Conservation (phyloP, 2,329 filamentous ascomycete genomes). For the Penicillium italicum region DNA sequence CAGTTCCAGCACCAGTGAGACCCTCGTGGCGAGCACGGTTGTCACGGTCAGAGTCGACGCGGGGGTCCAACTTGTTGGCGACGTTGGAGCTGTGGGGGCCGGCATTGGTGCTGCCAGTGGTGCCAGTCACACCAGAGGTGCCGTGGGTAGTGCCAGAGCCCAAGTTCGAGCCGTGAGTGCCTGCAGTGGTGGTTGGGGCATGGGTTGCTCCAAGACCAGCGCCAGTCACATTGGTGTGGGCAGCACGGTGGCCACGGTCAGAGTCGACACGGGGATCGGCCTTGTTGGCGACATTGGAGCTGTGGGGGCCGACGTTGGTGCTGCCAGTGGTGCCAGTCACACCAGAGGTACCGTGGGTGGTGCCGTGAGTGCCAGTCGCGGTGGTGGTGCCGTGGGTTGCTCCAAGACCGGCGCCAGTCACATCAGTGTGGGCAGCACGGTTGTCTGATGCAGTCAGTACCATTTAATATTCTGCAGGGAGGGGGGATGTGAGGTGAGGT, state of each 20-base stretch:
- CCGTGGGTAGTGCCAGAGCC: not conserved
- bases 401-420: not conserved
- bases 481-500: not conserved
- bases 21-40: not conserved
- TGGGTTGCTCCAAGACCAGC: not conserved
- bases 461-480: not conserved
- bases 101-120: slow-evolving; percentile 1
- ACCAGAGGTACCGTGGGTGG: not conserved
- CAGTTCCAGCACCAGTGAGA: not conserved
- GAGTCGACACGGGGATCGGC: slow-evolving; percentile 35
- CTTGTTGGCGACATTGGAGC: slow-evolving; percentile 33
- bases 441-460: not conserved
- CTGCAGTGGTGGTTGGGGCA: not conserved
- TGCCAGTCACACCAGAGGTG: not conserved
- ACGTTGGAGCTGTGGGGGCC: slow-evolving; percentile 23
- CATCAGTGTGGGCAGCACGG: slow-evolving; percentile 8
- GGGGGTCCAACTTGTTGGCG: slow-evolving; percentile 18
- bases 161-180: slow-evolving; percentile 2
- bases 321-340: not conserved
- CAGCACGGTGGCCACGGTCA: slow-evolving; percentile 32
- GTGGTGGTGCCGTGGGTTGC: not conserved
- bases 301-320: slow-evolving; percentile 37
- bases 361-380: not conserved
- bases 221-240: not conserved
- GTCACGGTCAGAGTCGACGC: slow-evolving; percentile 26